phyloP scores from a whole-genome alignment of 2,329 filamentous ascomycete species.

The Cucurbitaria berberidis region DNA sequence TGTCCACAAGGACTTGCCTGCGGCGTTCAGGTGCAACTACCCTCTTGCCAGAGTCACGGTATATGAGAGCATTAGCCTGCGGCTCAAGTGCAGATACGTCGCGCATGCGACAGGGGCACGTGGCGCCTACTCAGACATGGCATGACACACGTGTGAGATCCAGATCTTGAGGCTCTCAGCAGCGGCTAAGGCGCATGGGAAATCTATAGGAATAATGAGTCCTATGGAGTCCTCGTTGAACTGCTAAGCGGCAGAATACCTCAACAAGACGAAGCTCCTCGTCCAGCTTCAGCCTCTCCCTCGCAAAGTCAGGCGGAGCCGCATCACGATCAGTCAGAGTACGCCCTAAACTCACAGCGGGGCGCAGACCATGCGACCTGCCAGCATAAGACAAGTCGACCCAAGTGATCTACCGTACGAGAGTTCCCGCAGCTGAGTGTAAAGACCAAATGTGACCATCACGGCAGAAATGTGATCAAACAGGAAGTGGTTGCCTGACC shows the following conservation, averaged over 20 bases:
- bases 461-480: constrained; percentile 4
- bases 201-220: background rate
- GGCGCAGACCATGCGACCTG: constrained; percentile 2
- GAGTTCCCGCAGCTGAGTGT: constrained; percentile 12
- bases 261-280: background rate
- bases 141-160: background rate
- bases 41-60: background rate
- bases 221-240: background rate
- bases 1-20: background rate
- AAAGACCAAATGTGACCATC: background rate
- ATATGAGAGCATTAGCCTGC: background rate
- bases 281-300: constrained; percentile 1
- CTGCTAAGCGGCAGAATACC: background rate
- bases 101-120: background rate
- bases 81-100: background rate
- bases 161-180: background rate
- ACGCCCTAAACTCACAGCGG: background rate
- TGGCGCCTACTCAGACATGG: background rate
- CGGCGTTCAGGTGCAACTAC: too few species aligned
- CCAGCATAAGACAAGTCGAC: background rate
- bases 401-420: background rate
- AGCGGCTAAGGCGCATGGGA: background rate
- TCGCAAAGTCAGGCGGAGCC: background rate
- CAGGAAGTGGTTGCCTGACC: constrained; percentile 13
- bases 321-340: background rate